These are phyloP conservation scores for Angophora floribunda DNA, from an alignment of 345 rosid genomes.

Conservation along the genomic window DNA sequence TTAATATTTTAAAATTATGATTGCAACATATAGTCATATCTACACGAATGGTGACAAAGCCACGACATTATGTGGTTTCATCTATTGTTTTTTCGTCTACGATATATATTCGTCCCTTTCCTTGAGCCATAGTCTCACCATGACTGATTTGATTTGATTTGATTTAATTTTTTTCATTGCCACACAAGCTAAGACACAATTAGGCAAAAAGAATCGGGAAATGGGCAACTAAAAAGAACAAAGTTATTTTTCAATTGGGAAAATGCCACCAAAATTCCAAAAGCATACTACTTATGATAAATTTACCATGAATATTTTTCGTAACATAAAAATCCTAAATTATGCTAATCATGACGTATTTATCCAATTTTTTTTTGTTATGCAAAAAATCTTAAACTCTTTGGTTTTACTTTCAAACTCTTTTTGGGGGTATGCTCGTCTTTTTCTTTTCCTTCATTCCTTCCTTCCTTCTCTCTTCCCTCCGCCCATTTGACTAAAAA, in stretches of 20 bases:
- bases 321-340: too few relatives aligned
- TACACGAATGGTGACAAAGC: not conserved
- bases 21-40: not conserved
- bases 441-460: too few relatives aligned
- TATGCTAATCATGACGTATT: too few relatives aligned
- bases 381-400: too few relatives aligned
- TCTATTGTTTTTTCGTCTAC: not conserved
- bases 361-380: too few relatives aligned
- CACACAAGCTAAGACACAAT: not conserved
- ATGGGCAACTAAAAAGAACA: not conserved
- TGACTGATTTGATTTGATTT: not conserved
- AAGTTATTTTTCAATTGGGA: not conserved
- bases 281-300: rapidly evolving
- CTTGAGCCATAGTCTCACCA: not conserved
- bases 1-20: not conserved
- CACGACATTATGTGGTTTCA: not conserved
- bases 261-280: too few relatives aligned
- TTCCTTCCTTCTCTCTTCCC: too few relatives aligned
- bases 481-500: too few relatives aligned
- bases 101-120: not conserved
- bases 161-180: not conserved
- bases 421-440: too few relatives aligned
- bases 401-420: too few relatives aligned
- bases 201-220: not conserved
- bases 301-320: too few relatives aligned